phyloP scores from a whole-genome alignment of 2,329 filamentous ascomycete species.

The Fusarium goolgardi region DNA sequence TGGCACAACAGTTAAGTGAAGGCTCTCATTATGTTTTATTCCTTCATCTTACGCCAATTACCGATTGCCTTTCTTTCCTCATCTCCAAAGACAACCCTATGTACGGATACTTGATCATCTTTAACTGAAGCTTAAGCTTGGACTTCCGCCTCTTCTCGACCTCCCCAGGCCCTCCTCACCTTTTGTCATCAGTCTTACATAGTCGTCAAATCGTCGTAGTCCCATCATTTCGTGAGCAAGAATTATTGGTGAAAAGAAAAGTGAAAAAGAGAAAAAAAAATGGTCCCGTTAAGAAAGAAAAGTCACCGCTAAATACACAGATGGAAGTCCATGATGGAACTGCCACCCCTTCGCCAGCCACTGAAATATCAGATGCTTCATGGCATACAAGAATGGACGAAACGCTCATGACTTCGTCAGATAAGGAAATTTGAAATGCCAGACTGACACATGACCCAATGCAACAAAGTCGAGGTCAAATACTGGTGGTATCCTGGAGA shows the following conservation, averaged over 20 bases:
- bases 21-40: constrained; percentile 23
- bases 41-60: constrained; percentile 17
- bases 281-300: constrained; percentile 40
- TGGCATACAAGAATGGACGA: constrained; percentile 41
- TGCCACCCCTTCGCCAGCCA: constrained; percentile 41
- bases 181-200: constrained; percentile 35
- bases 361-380: constrained; percentile 43
- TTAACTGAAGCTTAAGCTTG: not conserved
- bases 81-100: not conserved
- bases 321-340: constrained; percentile 42
- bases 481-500: constrained; percentile 48
- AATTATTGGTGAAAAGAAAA: constrained; percentile 34
- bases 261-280: constrained; percentile 18
- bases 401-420: constrained; percentile 47
- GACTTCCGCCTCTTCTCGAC: constrained; percentile 2
- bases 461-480: constrained; percentile 40
- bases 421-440: constrained; percentile 43
- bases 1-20: constrained; percentile 1
- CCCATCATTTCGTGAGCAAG: constrained; percentile 34
- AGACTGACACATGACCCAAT: constrained; percentile 41
- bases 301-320: constrained; percentile 46
- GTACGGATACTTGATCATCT: constrained; percentile 4
- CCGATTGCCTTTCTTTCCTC: constrained; percentile 6
- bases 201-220: constrained; percentile 24
- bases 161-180: constrained; percentile 16